Base-by-base conservation (phyloP, 441 rosid species). In the Pelargonium australe region DNA sequence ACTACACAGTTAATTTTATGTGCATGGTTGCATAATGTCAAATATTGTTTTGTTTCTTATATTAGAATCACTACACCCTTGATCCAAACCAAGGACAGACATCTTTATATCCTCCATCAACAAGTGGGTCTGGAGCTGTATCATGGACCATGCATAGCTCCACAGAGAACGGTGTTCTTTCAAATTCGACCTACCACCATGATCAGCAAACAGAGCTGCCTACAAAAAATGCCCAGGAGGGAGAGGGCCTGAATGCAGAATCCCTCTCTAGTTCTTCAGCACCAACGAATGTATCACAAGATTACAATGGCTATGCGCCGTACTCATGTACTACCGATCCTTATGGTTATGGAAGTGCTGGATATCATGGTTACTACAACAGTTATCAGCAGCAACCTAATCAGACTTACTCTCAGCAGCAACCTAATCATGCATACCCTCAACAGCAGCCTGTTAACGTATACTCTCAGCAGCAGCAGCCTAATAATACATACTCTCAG, bases 341-440 rank as follows among this genome's bases (percentile, higher is more conserved):
- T 25, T 87, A 92, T 71, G 82, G 82, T 77, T 85, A 89, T 82
- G 86, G 89, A 68, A 86, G 83, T 78, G 73, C 91, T 25, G 91
- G 87, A 77, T 92, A 95, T 76, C 82, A 85, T 67, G 80, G 86
- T 82, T 95, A 90, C 88, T 86, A 90, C 81, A 84, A 77, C 76
- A 84, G 82, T 70, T 89, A 92, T 80, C 99, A 90, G 80, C 96
- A 87, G 73, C 74, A 75, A 63, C 49, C 58, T 66, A 57, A 57
- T 19, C 62, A 57, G 80, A n/a, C 55, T 12, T 47, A 47, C 55
- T 47, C 55, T 47, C 55, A 47, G 13, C 55, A 47, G n/a, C 92
- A 85, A 77, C 55, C 61, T 16, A 55, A 55, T 55, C 9, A 55
- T 17, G 61, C 61, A 55, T 55, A 55, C 61, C 19, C 61, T 55